A percentile compares a stretch with the other conserved stretches of the same genome.
Evolutionary conservation across 2,329 filamentous ascomycete genomes (phyloP).

Genomic region (Cladosporium sp.): DNA sequence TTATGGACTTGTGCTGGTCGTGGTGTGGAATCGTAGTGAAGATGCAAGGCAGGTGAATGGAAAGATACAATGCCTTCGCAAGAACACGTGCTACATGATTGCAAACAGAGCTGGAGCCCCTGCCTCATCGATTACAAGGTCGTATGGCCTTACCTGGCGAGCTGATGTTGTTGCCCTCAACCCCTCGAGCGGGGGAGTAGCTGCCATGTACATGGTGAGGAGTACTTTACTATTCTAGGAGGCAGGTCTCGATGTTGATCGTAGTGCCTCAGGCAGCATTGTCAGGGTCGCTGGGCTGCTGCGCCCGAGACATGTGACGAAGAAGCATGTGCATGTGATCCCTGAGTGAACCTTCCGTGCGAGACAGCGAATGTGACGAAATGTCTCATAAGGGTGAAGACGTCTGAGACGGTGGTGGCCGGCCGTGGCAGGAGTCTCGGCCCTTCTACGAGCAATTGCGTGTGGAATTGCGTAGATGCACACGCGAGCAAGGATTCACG

Average conservation of each 20-base stretch:
- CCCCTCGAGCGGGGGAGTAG: slow-evolving; percentile 4
- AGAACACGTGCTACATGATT: background rate
- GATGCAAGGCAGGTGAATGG: background rate
- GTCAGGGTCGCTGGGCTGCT: background rate
- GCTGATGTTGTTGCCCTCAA: slow-evolving; percentile 8
- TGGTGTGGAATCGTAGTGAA: background rate
- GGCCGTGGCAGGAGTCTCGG: slow-evolving; percentile 4
- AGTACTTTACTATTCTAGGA: background rate
- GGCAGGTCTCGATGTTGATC: background rate
- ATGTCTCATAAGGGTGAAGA: background rate
- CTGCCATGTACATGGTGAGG: background rate
- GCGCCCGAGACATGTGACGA: slow-evolving; percentile 4
- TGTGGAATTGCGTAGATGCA: background rate
- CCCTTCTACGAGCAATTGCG: slow-evolving; percentile 1
- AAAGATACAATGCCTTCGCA: background rate
- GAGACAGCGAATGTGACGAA: slow-evolving; percentile 10
- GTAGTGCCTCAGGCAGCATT: background rate
- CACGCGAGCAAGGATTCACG: background rate
- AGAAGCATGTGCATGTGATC: background rate
- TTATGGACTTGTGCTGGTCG: background rate
- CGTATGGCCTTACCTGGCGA: background rate
- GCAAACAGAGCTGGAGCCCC: background rate
- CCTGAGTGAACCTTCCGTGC: no score
- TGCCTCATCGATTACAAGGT: background rate
- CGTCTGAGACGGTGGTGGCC: background rate